phyloP scores from a whole-genome alignment of 1,284 basidiomycete species.

The Golubevia sp. region DNA sequence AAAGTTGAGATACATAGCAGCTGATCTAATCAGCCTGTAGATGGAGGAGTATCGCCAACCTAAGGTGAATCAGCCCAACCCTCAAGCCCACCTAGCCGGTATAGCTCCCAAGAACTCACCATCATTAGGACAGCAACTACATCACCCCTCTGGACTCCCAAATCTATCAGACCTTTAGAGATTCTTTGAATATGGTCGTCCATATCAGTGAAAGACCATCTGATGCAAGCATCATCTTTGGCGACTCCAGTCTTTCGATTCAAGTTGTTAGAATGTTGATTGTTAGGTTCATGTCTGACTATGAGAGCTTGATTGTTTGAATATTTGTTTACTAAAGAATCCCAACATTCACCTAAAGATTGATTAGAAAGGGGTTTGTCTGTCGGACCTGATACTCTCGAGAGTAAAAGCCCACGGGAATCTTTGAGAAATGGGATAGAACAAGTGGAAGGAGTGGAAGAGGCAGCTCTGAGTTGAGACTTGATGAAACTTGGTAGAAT shows the following conservation, averaged over 20 bases:
- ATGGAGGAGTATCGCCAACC: too few relatives aligned
- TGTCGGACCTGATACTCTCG: constrained; percentile 27
- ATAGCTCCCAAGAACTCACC: not conserved
- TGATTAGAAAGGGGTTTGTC: constrained; percentile 25
- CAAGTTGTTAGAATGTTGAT: constrained; percentile 15
- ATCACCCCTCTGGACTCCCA: constrained; percentile 36
- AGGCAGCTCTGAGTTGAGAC: too few relatives aligned
- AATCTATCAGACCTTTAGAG: constrained; percentile 18
- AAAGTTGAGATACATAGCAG: too few relatives aligned
- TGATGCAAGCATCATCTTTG: constrained; percentile 58
- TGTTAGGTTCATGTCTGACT: constrained; percentile 35
- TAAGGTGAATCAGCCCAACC: too few relatives aligned
- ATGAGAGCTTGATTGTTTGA: constrained; percentile 32
- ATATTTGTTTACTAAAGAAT: constrained; percentile 14
- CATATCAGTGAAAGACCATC: constrained; percentile 42
- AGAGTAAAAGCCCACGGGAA: constrained; percentile 18
- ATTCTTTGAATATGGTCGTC: constrained; percentile 34
- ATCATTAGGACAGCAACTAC: constrained; percentile 45
- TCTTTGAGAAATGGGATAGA: too few relatives aligned
- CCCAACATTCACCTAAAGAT: constrained; percentile 34
- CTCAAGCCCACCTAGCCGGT: too few relatives aligned
- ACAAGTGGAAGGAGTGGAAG: too few relatives aligned
- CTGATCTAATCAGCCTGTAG: too few relatives aligned
- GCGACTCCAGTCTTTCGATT: too few relatives aligned
- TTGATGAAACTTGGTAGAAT: too few relatives aligned